A percentile compares a stretch with the other conserved stretches of the same genome.
Evolutionary conservation across 2,329 filamentous ascomycete species (phyloP).

Genomic region (Aspergillus pseudoterreus): DNA sequence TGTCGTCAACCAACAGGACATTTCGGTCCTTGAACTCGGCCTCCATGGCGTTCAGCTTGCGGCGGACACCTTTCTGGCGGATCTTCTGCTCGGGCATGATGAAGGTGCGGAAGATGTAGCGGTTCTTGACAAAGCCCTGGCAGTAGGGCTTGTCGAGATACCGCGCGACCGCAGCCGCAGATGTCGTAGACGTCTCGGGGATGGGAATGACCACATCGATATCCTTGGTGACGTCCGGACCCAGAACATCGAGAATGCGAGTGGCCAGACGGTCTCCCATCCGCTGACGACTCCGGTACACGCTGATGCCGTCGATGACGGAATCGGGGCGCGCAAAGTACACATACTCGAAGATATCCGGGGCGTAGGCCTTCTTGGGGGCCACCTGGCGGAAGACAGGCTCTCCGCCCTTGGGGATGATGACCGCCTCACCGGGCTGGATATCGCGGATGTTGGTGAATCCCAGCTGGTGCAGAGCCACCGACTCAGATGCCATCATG

Average conservation of each 20-base stretch:
- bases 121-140: slow-evolving; percentile 84
- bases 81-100: slow-evolving; percentile 80
- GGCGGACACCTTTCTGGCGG: slow-evolving; percentile 78
- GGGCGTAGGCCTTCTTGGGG: slow-evolving; percentile 65
- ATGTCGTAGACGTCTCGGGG: slow-evolving; percentile 77
- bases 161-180: slow-evolving; percentile 72
- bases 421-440: slow-evolving; percentile 77
- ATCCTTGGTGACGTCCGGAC: slow-evolving; percentile 64
- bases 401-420: slow-evolving; percentile 71
- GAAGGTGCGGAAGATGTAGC: slow-evolving; percentile 84
- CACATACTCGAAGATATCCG: slow-evolving; percentile 83
- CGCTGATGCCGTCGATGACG: slow-evolving; percentile 81
- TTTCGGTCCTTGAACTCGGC: slow-evolving; percentile 78
- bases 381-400: slow-evolving; percentile 75
- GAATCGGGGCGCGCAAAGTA: slow-evolving; percentile 84
- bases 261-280: slow-evolving; percentile 82
- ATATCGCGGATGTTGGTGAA: slow-evolving; percentile 75
- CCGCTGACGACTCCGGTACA: slow-evolving; percentile 76
- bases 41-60: slow-evolving; percentile 84
- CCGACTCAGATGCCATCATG: slow-evolving; percentile 86
- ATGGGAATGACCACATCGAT: slow-evolving; percentile 82
- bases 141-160: slow-evolving; percentile 72
- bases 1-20: slow-evolving; percentile 84
- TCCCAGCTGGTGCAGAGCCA: slow-evolving; percentile 76
- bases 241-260: slow-evolving; percentile 64